Evolutionary conservation across 805 yeast genomes (phyloP), one percentile per base, ranked within the genome.

Genomic region (Hanseniaspora taiwanica): DNA sequence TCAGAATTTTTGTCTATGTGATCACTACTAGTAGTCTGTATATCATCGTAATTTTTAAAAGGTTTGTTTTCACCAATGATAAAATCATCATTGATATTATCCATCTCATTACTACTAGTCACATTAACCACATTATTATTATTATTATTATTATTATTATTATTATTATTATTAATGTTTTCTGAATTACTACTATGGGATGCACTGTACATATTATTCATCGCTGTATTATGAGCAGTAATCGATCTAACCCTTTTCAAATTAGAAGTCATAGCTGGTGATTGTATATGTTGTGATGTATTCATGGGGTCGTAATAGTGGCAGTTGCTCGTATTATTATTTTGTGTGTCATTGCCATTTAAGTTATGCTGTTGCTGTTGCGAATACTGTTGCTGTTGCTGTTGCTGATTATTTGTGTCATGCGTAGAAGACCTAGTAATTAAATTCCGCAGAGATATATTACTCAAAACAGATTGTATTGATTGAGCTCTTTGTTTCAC

Each of bases 371-470:
- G 27, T 29, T 29, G 18, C 14, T n/a, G 18, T 29, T n/a, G 10
- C 10, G 16, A 29, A 10, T 29, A 38, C 6, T 24, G 29, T 16
- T 37, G 37, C 18, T 57, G 61, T 68, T 24, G 68, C 79, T 42
- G 80, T 77, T 45, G 79, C 71, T 42, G 73, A 78, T 47, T 77
- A 51, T 71, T 81, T 48, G 17, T 16, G 4, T 41, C 40, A 18
- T 37, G 38, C 3, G 39, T 38, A 12, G 34, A 27, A 12, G 36
- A 12, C 20, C 29, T 67, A 72, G 48, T 55, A 69, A 40, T 79
- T 74, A 62, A 83, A 82, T 65, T 58, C 75, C 51, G 60, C 65
- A 54, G 73, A 65, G 60, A 86, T 68, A 70, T 83, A 74, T 63
- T 85, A 14, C 68, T 63, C 31, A 65, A 48, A 8, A 64, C 68